Evolutionary conservation across 257 asterid genomes (phyloP), one percentile per base, ranked within the genome.

Genomic region (Linderniella brevidens): DNA sequence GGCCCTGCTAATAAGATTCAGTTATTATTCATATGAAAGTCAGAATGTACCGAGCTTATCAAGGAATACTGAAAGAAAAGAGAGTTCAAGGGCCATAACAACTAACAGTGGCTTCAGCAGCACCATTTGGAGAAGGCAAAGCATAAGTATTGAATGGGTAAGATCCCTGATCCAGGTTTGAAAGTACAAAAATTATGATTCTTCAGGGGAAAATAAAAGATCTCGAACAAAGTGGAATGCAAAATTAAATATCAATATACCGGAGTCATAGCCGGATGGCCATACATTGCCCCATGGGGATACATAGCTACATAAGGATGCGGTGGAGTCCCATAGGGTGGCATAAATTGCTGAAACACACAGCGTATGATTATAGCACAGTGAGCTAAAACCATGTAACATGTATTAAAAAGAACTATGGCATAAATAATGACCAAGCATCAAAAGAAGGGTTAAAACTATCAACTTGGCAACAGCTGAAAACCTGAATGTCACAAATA

Each of bases 301-400:
- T 88, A 88, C 97, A 88, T 84, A 45, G 96, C 94, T 37, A 88
- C 90, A 55, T 87, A 87, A 46, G 97, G 97, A 66, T 79, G 95
- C 11, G 93, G 95, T 50, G 95, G 92, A 59, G 93, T 76, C 40
- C 93, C 92, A 59, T 80, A 88, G n/a, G 95, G 97, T 51, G 92
- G 92, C 68, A 88, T 80, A 61, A 78, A 73, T 66, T 76, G 49
- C 49, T 45, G 49, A 19, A 45, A 16, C 49, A 0, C 32, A 25
- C 32, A 25, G 32, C 3, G 3, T 25, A 25, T 25, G 6, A 25
- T 25, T 25, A 25, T 25, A 6, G 3, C 32, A 25, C 4, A 25
- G 32, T 25, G 6, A 25, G 32, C 32, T 25, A 25, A 25, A 25
- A 6, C n/a, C n/a, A n/a, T n/a, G n/a, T n/a, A n/a, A n/a, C 32